Percentiles rank a stretch among this genome's conserved stretches.
Conservation (phyloP, 179 eudicot genomes). For the Kewa caespitosa region DNA sequence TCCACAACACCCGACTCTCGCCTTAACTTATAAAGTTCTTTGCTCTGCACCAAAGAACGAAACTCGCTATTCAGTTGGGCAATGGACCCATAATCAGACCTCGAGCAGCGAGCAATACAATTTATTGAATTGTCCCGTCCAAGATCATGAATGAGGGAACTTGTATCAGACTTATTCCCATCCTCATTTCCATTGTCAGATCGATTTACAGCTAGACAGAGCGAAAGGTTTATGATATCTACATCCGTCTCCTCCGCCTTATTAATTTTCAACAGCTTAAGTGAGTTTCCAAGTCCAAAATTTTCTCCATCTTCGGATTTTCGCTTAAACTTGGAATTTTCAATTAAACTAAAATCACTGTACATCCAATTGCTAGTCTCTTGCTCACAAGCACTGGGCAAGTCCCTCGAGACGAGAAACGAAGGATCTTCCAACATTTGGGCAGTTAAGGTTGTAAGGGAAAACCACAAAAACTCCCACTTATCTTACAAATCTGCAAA, state of each 20-base stretch:
- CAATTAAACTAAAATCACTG: constrained; percentile 33
- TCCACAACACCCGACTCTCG: constrained; percentile 31
- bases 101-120: constrained; percentile 36
- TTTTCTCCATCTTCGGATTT: constrained; percentile 37
- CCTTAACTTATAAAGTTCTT: constrained; percentile 39
- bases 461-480: neutral
- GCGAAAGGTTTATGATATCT: constrained; percentile 25
- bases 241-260: constrained; percentile 26
- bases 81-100: constrained; percentile 46
- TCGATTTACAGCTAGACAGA: constrained; percentile 19
- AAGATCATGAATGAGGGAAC: constrained; percentile 34
- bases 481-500: constrained; percentile 14
- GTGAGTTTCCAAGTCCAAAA: constrained; percentile 28
- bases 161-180: constrained; percentile 21
- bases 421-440: constrained; percentile 55
- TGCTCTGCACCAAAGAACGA: constrained; percentile 28
- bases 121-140: constrained; percentile 37
- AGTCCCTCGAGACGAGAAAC: constrained; percentile 33
- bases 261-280: constrained; percentile 28
- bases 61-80: constrained; percentile 35
- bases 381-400: constrained; percentile 42
- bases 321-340: constrained; percentile 41
- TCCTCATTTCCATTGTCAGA: neutral
- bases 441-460: neutral
- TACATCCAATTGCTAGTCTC: constrained; percentile 40